Evolutionary conservation across 2,329 filamentous ascomycete species (phyloP).

Genomic region (Didymella sp.): DNA sequence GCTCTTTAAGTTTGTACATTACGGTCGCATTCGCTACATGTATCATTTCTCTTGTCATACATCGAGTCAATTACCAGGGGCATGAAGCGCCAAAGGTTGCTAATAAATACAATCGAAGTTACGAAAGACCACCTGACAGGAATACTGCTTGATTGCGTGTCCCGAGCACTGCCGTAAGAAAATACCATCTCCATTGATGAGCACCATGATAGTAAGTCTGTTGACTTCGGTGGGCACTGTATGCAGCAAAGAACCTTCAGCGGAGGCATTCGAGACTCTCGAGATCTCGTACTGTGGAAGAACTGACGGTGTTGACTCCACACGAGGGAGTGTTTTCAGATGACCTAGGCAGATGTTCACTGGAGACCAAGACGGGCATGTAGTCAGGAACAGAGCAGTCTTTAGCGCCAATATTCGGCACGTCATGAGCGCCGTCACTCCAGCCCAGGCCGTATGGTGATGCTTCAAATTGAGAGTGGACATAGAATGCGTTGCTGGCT

Average conservation of each 20-base stretch:
- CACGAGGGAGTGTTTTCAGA: background rate
- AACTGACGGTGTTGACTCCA: background rate
- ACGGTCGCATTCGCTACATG: background rate
- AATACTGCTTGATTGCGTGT: background rate
- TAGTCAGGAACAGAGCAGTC: background rate
- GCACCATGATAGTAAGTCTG: background rate
- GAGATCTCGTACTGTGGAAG: background rate
- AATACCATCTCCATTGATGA: background rate
- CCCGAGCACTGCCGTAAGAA: background rate
- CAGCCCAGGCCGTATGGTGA: conserved; percentile 27
- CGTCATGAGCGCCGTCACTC: conserved; percentile 12
- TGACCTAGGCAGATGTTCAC: conserved; percentile 8
- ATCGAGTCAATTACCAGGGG: background rate
- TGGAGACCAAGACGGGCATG: conserved; percentile 20
- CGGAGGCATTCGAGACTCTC: background rate
- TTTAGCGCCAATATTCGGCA: background rate
- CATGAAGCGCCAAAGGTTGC: background rate
- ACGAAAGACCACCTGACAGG: background rate
- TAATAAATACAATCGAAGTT: background rate
- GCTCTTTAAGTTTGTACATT: background rate
- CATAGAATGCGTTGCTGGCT: conserved; percentile 20
- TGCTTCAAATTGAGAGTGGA: background rate
- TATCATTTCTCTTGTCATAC: background rate
- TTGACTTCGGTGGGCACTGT: background rate
- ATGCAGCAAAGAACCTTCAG: background rate